Evolutionary conservation across 345 rosid genomes (phyloP).

Genomic region (Euphorbia peplus): DNA sequence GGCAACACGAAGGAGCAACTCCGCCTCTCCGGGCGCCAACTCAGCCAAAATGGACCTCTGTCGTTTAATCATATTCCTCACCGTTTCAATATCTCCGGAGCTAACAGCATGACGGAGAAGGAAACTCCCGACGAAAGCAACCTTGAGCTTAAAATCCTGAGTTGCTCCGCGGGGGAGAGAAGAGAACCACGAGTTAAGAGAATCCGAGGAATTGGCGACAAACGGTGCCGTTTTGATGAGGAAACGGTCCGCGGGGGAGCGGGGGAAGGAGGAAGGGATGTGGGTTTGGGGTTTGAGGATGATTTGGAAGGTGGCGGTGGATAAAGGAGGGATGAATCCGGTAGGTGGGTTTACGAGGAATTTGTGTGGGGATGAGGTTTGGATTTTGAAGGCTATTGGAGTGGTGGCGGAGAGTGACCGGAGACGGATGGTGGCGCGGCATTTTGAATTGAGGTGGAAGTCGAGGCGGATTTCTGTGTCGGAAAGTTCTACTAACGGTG

Average conservation of each 20-base stretch:
- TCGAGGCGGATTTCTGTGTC: conserved; percentile 43
- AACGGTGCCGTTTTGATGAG: conserved; percentile 40
- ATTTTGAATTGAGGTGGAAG: conserved; percentile 45
- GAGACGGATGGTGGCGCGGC: conserved; percentile 44
- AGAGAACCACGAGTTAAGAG: conserved; percentile 31
- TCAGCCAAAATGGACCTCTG: conserved; percentile 34
- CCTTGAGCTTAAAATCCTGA: conserved; percentile 52
- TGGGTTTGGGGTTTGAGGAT: conserved; percentile 52
- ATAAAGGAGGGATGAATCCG: conserved; percentile 46
- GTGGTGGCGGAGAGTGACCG: conserved; percentile 40
- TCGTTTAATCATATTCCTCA: conserved; percentile 43
- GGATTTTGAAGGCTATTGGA: conserved; percentile 56
- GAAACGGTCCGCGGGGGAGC: conserved; percentile 56
- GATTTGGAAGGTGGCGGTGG: conserved; percentile 43
- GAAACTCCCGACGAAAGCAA: conserved; percentile 48
- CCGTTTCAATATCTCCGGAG: conserved; percentile 35
- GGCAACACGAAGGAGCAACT: conserved; percentile 42
- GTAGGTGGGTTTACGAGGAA: conserved; percentile 57
- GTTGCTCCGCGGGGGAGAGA: conserved; percentile 25
- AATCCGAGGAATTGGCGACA: conserved; percentile 7
- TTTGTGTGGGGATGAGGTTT: conserved; percentile 59
- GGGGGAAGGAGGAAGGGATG: conserved; percentile 50
- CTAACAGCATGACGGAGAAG: conserved; percentile 54
- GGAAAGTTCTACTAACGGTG: conserved; percentile 30
- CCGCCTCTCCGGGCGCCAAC: conserved; percentile 32